A percentile compares a stretch with the other conserved stretches of the same genome.
phyloP scores from a whole-genome alignment of 495 filamentous ascomycete species.

The Elaphomyces granulatus region DNA sequence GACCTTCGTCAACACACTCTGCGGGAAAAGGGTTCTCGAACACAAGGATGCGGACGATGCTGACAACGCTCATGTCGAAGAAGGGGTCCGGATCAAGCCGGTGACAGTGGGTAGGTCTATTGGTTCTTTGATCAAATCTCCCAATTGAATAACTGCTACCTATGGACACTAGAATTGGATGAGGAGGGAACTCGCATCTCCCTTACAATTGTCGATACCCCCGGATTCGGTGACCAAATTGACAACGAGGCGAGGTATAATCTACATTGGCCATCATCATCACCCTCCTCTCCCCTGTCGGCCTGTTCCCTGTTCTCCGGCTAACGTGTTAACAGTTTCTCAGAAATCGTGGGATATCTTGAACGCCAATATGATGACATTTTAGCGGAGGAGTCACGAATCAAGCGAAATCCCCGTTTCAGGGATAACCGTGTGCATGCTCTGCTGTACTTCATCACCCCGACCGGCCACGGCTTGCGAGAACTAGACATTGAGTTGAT shows the following conservation, averaged over 20 bases:
- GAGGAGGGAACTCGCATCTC: constrained; percentile 98
- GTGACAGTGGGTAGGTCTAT: constrained; percentile 76
- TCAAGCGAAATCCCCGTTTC: constrained; percentile 99
- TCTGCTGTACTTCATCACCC: constrained; percentile 97
- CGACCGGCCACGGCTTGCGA: constrained; percentile 93
- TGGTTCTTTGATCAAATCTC: background rate
- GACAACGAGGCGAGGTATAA: constrained; percentile 94
- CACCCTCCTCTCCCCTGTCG: constrained; percentile 2
- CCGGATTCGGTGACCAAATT: constrained; percentile 96
- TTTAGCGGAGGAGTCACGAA: constrained; percentile 95
- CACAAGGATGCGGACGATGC: constrained; percentile 87
- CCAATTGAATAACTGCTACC: constrained; percentile 2
- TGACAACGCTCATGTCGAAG: constrained; percentile 76
- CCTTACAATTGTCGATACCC: constrained; percentile 95
- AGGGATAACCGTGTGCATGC: constrained; percentile 97
- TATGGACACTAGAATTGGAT: constrained; percentile 83
- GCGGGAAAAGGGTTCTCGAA: constrained; percentile 78
- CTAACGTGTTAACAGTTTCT: constrained; percentile 50
- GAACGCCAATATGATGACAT: constrained; percentile 99
- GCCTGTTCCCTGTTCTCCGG: constrained; percentile 1
- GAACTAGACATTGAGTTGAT: constrained; percentile 98
- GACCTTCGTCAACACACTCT: constrained; percentile 98
- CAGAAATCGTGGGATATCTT: constrained; percentile 92
- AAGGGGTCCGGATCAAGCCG: constrained; percentile 95
- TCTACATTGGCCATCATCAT: background rate